Evolutionary conservation across 305 asterid genomes (phyloP).

Genomic region (Solanum hybrid): DNA sequence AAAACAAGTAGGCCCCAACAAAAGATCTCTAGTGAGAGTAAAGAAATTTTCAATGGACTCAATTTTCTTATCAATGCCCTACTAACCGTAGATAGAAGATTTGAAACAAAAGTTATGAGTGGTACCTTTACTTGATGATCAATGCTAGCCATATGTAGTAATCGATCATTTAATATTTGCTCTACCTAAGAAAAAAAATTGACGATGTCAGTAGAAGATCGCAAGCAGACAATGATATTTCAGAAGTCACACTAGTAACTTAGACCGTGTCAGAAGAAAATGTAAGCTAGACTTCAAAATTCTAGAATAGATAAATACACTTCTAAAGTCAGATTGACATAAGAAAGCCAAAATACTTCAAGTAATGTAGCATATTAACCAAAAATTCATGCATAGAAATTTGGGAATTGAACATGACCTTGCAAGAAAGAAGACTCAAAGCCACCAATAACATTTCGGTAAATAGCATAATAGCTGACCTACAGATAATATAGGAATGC

Average conservation of each 20-base stretch:
- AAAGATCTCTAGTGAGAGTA: background rate
- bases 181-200: conserved; percentile 50
- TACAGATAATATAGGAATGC: too few species aligned
- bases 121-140: conserved; percentile 89
- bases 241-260: background rate
- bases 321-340: background rate
- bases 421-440: background rate
- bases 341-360: background rate
- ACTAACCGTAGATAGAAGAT: background rate
- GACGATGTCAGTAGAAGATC: conserved; percentile 14
- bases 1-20: background rate
- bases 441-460: background rate
- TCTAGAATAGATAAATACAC: background rate
- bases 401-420: background rate
- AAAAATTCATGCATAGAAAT: background rate
- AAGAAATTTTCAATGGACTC: background rate
- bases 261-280: background rate
- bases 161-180: conserved; percentile 53
- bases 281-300: background rate
- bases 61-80: background rate
- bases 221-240: background rate
- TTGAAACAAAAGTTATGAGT: background rate
- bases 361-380: background rate
- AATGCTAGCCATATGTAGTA: conserved; percentile 59
- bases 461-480: conserved; percentile 1